Evolutionary conservation across 805 yeast genomes (phyloP), one percentile per base, ranked within the genome.

Genomic region (Saccharomycopsis lassenensis): DNA sequence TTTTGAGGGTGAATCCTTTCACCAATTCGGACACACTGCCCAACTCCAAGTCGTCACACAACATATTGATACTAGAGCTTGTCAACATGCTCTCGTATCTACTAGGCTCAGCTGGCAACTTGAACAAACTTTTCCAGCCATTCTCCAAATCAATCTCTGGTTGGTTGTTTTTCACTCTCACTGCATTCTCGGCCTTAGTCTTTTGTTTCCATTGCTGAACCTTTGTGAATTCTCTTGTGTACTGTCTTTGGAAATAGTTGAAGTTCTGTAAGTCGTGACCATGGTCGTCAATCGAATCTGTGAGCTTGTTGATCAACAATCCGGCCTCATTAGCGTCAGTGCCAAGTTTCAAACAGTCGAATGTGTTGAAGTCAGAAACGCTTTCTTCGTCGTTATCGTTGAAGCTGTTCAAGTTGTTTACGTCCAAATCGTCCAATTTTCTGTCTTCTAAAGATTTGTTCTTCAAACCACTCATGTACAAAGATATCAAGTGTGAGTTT

Each of bases 171-270:
- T 73, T 71, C 37, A 69, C 69, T 44, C 80, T 67, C 47, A 66
- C 70, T 28, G 66, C 63, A 57, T 79, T 78, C 48, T 79, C 87
- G 41, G 68, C 63, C 56, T 70, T 69, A 52, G 81, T 63, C 56
- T 72, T 74, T 51, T 70, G 74, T 52, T 77, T 77, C 87, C 89
- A 82, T 52, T 76, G 83, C 45, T 65, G 63, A 46, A 82, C 67
- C 62, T 77, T 80, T 42, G 74, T 58, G 55, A 67, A 62, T 54
- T 82, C 93, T 54, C 85, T 70, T 32, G 75, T 69, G 41, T 73
- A 63, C 49, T 73, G 77, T 62, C 93, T 74, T 61, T 81, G 91
- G 63, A 72, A 80, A 59, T 77, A 81, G 63, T 80, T 78, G 65
- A 78, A 76, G 59, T 77, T 81, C 47, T 78, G 77, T 55, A 79